Percentiles rank a stretch among this genome's conserved stretches.
Conservation (phyloP, 768 basidiomycete species). For the Crucibulum laeve region DNA sequence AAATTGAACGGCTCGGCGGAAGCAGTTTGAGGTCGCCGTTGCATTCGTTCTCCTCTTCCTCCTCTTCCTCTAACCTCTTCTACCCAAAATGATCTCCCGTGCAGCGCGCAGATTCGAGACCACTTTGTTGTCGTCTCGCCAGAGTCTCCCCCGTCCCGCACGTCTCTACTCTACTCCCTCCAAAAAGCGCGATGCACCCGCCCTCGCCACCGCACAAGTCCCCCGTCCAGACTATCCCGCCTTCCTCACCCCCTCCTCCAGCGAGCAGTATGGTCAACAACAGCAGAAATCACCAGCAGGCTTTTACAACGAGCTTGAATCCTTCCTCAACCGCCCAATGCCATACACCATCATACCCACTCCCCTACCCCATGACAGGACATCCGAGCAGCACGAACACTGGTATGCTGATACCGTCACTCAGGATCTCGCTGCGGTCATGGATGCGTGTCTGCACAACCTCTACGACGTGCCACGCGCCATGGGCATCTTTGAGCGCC, state of each 20-base stretch:
- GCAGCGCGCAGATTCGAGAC: conserved; percentile 34
- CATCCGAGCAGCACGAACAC: conserved; percentile 35
- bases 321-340: conserved; percentile 43
- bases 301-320: conserved; percentile 34
- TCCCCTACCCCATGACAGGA: conserved; percentile 51
- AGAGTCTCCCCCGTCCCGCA: conserved; percentile 63
- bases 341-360: conserved; percentile 61
- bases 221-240: conserved; percentile 33
- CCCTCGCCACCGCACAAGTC: conserved; percentile 36
- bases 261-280: conserved; percentile 3
- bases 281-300: conserved; percentile 2
- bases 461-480: conserved; percentile 76
- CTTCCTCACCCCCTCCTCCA: conserved; percentile 22
- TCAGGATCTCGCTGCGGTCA: conserved; percentile 69
- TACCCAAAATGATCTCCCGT: conserved; percentile 32
- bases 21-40: too few species aligned
- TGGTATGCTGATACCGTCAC: conserved; percentile 64
- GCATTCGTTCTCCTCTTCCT: too few species aligned
- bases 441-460: conserved; percentile 80
- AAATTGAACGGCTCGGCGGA: too few species aligned
- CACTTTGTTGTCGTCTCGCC: conserved; percentile 58
- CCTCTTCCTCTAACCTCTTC: too few species aligned
- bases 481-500: conserved; percentile 61
- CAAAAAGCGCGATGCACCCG: conserved; percentile 50
- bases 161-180: conserved; percentile 69